Conservation (phyloP, 2,329 filamentous ascomycete genomes). For the Tolypocladium tropicale region DNA sequence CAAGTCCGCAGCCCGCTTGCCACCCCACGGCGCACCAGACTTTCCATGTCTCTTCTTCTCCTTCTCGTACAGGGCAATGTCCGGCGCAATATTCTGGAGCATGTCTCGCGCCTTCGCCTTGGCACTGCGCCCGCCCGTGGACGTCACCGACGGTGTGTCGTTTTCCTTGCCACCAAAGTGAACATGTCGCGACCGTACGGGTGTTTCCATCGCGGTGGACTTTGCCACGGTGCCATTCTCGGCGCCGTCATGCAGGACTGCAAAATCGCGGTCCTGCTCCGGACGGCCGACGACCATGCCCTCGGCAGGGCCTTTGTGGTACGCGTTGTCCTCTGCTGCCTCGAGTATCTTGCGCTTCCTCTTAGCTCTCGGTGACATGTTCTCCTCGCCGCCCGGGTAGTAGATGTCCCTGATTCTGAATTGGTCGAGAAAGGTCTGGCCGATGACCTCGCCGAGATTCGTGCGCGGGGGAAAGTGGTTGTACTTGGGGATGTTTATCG, state of each 20-base stretch:
- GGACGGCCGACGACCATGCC: conserved; percentile 34
- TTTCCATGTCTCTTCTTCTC: conserved; percentile 68
- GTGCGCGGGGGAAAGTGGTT: conserved; percentile 80
- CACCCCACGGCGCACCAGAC: conserved; percentile 45
- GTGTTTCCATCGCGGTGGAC: conserved; percentile 24
- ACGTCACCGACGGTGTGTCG: conserved; percentile 57
- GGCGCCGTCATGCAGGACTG: conserved; percentile 33
- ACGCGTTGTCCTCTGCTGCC: conserved; percentile 39
- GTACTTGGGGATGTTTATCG: conserved; percentile 64
- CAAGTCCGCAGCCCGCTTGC: conserved; percentile 49
- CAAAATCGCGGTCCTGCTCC: conserved; percentile 26
- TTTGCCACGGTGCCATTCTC: conserved; percentile 17
- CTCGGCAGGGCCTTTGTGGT: conserved; percentile 34
- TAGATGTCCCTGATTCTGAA: conserved; percentile 53
- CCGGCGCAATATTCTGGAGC: conserved; percentile 67
- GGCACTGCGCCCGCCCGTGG: conserved; percentile 71
- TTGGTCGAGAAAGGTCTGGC: conserved; percentile 72
- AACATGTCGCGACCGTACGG: conserved; percentile 30
- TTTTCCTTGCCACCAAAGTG: conserved; percentile 71
- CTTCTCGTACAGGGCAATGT: conserved; percentile 86
- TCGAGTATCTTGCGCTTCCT: conserved; percentile 41
- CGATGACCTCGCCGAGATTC: conserved; percentile 86
- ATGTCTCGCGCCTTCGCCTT: conserved; percentile 75
- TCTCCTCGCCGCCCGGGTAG: conserved; percentile 49
- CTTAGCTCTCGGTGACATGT: conserved; percentile 30